Evolutionary conservation across 768 basidiomycete genomes (phyloP).

Genomic region (Hypholoma sublateritium): DNA sequence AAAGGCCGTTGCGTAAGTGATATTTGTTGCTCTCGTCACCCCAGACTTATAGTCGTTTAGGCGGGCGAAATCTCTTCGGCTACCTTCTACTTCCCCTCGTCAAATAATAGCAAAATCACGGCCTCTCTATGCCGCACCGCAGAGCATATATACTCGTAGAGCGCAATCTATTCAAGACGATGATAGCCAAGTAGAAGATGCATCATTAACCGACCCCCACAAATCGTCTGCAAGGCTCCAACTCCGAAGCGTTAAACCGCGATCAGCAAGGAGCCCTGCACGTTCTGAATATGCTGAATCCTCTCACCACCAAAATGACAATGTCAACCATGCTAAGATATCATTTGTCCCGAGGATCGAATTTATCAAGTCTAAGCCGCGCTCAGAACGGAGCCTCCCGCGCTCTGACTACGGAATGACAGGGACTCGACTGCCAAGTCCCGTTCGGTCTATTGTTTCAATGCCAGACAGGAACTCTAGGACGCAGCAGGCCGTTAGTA

Average conservation of each 20-base stretch:
- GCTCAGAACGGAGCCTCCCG: conserved; percentile 22
- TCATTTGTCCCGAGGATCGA: conserved; percentile 2
- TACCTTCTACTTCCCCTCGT: conserved; percentile 57
- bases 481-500: conserved; percentile 7
- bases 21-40: not conserved
- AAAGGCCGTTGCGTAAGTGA: conserved; percentile 81
- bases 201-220: conserved; percentile 3
- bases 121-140: conserved; percentile 15
- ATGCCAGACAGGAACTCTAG: conserved; percentile 20
- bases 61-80: conserved; percentile 78
- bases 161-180: conserved; percentile 22
- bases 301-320: not conserved
- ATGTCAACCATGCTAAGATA: conserved; percentile 1
- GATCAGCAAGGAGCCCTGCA: conserved; percentile 4
- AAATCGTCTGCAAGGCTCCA: conserved; percentile 5
- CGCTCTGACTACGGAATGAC: conserved; percentile 21
- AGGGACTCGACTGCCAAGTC: conserved; percentile 18
- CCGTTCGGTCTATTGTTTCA: conserved; percentile 25
- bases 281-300: conserved; percentile 1
- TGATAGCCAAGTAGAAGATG: conserved; percentile 27
- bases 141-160: conserved; percentile 14
- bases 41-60: conserved; percentile 35
- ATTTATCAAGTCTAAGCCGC: conserved; percentile 8
- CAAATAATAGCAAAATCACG: conserved; percentile 24
- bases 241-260: not conserved